These are phyloP conservation scores for Pythium dissotocum DNA, from an alignment of 352 stramenopile species.

Conservation along the genomic window DNA sequence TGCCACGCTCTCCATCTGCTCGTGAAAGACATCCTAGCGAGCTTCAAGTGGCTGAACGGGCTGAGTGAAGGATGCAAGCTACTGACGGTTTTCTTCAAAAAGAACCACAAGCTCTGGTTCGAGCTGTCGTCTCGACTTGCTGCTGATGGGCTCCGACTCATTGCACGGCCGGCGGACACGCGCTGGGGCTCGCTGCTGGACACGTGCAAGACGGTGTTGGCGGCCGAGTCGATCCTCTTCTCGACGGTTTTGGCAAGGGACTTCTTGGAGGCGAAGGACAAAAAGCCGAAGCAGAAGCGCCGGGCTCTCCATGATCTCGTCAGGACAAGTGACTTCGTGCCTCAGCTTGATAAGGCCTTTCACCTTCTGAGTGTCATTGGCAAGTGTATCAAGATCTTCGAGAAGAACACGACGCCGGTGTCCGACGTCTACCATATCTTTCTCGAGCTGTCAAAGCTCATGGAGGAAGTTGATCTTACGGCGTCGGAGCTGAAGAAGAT, in stretches of 20 bases:
- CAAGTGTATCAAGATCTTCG: constrained; percentile 6
- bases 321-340: neutral
- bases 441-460: neutral
- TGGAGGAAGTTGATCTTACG: neutral
- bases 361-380: neutral
- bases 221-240: neutral
- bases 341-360: neutral
- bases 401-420: neutral
- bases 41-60: neutral
- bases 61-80: neutral
- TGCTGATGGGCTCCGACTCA: neutral
- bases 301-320: constrained; percentile 13
- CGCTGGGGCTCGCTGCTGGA: neutral
- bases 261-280: neutral
- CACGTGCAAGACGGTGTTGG: neutral
- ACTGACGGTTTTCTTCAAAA: neutral
- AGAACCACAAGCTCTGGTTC: neutral
- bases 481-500: neutral
- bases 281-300: constrained; percentile 2
- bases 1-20: too few relatives aligned
- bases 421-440: constrained; percentile 13
- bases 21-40: too few relatives aligned
- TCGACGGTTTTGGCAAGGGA: neutral
- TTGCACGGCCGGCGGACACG: neutral
- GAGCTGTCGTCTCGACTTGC: neutral